These are phyloP conservation scores for Petunia secreta DNA, from an alignment of 257 asterid species.

Conservation along the genomic window DNA sequence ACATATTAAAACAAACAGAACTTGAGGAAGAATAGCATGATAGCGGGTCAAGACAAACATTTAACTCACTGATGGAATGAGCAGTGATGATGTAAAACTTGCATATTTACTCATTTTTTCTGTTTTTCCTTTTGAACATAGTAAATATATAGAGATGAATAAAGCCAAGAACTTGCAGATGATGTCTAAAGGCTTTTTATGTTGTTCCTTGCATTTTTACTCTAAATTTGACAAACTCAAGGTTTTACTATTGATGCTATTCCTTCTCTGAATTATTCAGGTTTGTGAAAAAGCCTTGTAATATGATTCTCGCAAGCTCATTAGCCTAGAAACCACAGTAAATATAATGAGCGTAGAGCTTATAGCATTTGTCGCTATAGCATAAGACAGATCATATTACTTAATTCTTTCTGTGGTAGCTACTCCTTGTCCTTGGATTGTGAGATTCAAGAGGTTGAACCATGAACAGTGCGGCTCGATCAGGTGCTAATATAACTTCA, in stretches of 20 bases:
- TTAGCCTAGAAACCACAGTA: too few relatives aligned
- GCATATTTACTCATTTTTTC: background rate
- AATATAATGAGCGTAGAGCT: too few relatives aligned
- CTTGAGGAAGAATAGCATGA: background rate
- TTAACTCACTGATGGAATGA: too few relatives aligned
- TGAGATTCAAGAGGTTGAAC: background rate
- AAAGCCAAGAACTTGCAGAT: background rate
- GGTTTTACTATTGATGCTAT: background rate
- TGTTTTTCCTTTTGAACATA: background rate
- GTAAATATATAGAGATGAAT: background rate
- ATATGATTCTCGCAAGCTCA: background rate
- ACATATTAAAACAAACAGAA: background rate
- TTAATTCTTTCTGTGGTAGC: background rate
- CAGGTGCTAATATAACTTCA: background rate
- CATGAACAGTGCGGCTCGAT: background rate
- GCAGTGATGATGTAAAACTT: background rate
- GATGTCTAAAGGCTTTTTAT: background rate
- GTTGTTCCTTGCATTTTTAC: background rate
- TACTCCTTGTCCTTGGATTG: background rate
- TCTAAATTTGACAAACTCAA: too few relatives aligned
- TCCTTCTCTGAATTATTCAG: background rate
- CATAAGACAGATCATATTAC: background rate
- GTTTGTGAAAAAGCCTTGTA: background rate
- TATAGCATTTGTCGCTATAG: too few relatives aligned
- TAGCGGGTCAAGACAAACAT: too few relatives aligned